Base-by-base conservation (phyloP, 208 protist species). In the Trypanosoma rangeli region DNA sequence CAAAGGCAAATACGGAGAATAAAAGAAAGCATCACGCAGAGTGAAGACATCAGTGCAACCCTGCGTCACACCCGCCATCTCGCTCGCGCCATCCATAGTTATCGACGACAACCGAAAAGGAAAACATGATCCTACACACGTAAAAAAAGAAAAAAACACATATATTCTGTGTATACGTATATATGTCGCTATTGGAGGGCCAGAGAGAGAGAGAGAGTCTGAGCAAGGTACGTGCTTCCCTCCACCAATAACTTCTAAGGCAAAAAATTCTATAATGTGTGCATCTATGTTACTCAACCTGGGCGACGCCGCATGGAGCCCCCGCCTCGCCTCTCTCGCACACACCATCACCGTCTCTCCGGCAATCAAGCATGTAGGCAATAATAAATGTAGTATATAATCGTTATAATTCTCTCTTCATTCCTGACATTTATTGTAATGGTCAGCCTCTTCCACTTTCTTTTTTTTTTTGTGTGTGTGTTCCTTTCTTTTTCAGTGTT, bases 261-360 rank as follows among this genome's bases (percentile, higher is more conserved):
- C 31, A 48, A 10, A 63, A 48, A 33, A 1, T 24, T 63, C 9
- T 64, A 53, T 53, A 1, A 28, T 26, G 15, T 54, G 60, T 53
- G 60, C 60, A 64, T 64, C 37, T 64, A 64, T 64, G 46, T 31
- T 1, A 31, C 56, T 44, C 29, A 53, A 26, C n/a, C 12, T 46
- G 42, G 12, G 1, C 42, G 12, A 46, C 15, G 15, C 42, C 42
- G 8, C 42, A 46, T 16, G 42, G 12, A 18, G 13, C 42, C 42
- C 42, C 42, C 42, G 8, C 42, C 8, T 18, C 42, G 1, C 33
- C 10, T 56, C 52, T 13, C 22, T 3, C 52, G 3, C 52, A 16
- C 13, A 1, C 22, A 3, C 13, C 22, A 3, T 8, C 8, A 46
- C 1, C 42, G 42, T 16, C 13, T 58, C 31, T n/a, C 37, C 26